Conservation (phyloP, 2,329 filamentous ascomycete species). For the Curvularia verruculosa region DNA sequence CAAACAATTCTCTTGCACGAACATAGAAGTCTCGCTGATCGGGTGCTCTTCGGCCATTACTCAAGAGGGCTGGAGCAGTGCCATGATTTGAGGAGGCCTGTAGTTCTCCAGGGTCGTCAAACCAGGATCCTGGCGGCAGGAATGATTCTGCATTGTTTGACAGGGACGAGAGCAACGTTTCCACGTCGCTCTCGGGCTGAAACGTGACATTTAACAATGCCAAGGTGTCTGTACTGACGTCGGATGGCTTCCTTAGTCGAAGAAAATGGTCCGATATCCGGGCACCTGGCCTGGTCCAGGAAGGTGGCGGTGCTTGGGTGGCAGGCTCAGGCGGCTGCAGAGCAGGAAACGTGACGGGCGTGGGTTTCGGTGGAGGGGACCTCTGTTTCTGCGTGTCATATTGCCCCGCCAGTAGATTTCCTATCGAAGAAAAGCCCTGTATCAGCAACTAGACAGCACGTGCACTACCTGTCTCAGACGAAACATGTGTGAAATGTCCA, state of each 20-base stretch:
- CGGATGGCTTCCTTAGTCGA: conserved; percentile 49
- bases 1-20: conserved; percentile 58
- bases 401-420: conserved; percentile 47
- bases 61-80: conserved; percentile 44
- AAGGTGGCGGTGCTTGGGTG: conserved; percentile 26
- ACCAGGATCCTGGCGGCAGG: conserved; percentile 49
- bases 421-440: conserved; percentile 31
- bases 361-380: conserved; percentile 56
- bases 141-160: conserved; percentile 45
- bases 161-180: conserved; percentile 47
- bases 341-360: conserved; percentile 59
- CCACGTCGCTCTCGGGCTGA: conserved; percentile 44
- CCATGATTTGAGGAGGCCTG: conserved; percentile 33
- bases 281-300: conserved; percentile 47
- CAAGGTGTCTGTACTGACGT: conserved; percentile 50
- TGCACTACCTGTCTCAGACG: conserved; percentile 30
- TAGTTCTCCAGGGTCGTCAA: conserved; percentile 36
- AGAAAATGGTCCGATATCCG: conserved; percentile 55
- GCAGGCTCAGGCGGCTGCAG: conserved; percentile 49
- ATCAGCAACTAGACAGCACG: conserved; percentile 40
- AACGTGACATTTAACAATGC: conserved; percentile 53
- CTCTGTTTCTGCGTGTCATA: conserved; percentile 51
- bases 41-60: conserved; percentile 58
- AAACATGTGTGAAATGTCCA: conserved; percentile 37
- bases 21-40: conserved; percentile 56